These are phyloP conservation scores for Gracilariopsis chorda DNA, from an alignment of 23 red algal species.

Conservation along the genomic window DNA sequence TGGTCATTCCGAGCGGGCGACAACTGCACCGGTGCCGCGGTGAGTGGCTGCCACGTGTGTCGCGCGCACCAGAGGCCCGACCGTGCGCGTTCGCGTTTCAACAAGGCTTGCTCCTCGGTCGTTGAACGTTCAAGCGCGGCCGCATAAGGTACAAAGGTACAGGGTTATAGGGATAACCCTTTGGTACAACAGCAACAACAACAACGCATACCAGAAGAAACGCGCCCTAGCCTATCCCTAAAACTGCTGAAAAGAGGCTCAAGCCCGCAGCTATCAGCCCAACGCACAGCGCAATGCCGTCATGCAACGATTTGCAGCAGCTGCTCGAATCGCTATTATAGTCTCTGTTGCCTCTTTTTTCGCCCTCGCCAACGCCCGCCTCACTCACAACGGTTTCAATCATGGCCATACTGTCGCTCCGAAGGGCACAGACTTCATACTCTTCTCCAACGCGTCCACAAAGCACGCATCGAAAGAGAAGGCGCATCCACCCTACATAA, in stretches of 20 bases:
- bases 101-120: no score
- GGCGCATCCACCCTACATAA: background rate
- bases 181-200: no score
- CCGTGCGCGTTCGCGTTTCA: no score
- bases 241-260: background rate
- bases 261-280: background rate
- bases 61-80: no score
- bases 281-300: background rate
- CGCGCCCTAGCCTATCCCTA: no score
- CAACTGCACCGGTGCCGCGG: no score
- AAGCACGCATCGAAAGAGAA: background rate
- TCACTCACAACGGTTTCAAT: background rate
- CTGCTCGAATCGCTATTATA: background rate
- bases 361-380: background rate
- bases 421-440: background rate
- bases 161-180: no score
- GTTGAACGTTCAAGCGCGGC: no score
- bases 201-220: no score
- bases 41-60: no score
- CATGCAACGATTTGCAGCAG: background rate
- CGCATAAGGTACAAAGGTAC: no score
- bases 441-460: background rate
- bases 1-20: no score
- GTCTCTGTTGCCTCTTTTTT: background rate
- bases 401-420: conserved; percentile 23